Percentiles rank a stretch among this genome's conserved stretches.
Evolutionary conservation across 192 early-diverging fungal species (phyloP).

Genomic region (Coemansia sp.): DNA sequence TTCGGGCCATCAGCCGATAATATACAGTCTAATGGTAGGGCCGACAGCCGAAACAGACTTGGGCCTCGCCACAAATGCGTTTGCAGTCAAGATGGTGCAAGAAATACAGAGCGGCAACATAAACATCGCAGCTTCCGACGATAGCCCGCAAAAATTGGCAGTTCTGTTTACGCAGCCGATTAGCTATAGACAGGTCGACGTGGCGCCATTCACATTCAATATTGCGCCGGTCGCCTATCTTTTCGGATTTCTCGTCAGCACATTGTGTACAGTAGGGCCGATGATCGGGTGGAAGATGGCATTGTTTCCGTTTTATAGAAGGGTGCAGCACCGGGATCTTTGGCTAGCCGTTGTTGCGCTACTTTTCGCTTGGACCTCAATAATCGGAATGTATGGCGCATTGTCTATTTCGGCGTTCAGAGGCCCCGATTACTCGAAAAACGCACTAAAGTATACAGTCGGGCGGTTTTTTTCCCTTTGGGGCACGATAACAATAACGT

Average conservation of each 20-base stretch:
- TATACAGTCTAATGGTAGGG: not conserved
- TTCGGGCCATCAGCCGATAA: conserved; percentile 23
- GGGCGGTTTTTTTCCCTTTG: conserved; percentile 39
- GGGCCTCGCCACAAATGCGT: not conserved
- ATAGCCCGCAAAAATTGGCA: not conserved
- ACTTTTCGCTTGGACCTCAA: conserved; percentile 1
- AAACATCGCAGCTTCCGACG: not conserved
- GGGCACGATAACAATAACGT: conserved; percentile 7
- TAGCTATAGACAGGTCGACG: conserved; percentile 12
- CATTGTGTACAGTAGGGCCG: conserved; percentile 14
- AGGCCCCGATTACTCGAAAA: conserved; percentile 9
- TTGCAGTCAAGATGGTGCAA: not conserved
- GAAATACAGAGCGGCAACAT: not conserved
- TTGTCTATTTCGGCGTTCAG: conserved; percentile 27
- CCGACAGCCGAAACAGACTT: conserved; percentile 4
- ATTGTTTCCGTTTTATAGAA: conserved; percentile 25
- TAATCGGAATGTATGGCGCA: conserved; percentile 17
- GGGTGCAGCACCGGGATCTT: conserved; percentile 15
- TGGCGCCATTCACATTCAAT: conserved; percentile 14
- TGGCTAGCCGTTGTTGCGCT: conserved; percentile 10
- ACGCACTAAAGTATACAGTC: conserved; percentile 21
- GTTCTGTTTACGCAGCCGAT: conserved; percentile 10
- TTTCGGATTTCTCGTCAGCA: conserved; percentile 23
- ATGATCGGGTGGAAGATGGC: conserved; percentile 35
- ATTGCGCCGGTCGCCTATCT: conserved; percentile 23